phyloP scores from a whole-genome alignment of 2,329 filamentous ascomycete genomes.

The Ramularia endophylla region DNA sequence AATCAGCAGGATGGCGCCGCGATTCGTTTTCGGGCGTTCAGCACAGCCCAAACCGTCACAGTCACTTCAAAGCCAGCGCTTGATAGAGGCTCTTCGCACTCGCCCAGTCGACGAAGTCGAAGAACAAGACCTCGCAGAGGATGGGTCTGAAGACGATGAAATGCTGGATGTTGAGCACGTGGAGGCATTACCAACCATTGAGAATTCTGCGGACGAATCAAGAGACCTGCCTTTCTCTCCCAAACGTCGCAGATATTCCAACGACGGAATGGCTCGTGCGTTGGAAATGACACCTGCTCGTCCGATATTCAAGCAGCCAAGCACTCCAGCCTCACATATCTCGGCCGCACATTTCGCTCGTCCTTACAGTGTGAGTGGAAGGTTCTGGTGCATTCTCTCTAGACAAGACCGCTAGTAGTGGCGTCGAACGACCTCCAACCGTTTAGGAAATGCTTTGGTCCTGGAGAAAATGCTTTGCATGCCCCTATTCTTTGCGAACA shows the following conservation, averaged over 20 bases:
- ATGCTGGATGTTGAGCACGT: constrained; percentile 22
- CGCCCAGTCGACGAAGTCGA: constrained; percentile 22
- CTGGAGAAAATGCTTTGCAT: too few relatives aligned
- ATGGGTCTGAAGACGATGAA: constrained; percentile 25
- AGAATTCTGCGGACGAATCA: constrained; percentile 7
- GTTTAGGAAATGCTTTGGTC: too few relatives aligned
- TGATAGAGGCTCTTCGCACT: constrained; percentile 15
- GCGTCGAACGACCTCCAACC: too few relatives aligned
- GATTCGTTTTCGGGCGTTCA: constrained; percentile 17
- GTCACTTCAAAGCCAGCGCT: constrained; percentile 10
- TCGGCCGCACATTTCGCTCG: constrained; percentile 10
- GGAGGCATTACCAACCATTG: constrained; percentile 13
- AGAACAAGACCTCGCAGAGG: constrained; percentile 14
- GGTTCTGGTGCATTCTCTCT: too few relatives aligned
- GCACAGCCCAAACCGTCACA: neutral
- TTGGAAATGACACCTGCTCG: constrained; percentile 11
- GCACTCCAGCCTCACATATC: constrained; percentile 14
- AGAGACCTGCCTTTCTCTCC: constrained; percentile 22
- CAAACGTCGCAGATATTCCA: constrained; percentile 23
- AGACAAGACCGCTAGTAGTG: too few relatives aligned
- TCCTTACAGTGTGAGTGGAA: constrained; percentile 10
- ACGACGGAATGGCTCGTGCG: too few relatives aligned
- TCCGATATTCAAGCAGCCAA: constrained; percentile 15
- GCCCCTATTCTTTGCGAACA: too few relatives aligned
- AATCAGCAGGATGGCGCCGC: too few relatives aligned